Percentiles rank a stretch among this genome's conserved stretches.
phyloP scores from a whole-genome alignment of 371 early-diverging fungal species.

The Mortierella sp. region DNA sequence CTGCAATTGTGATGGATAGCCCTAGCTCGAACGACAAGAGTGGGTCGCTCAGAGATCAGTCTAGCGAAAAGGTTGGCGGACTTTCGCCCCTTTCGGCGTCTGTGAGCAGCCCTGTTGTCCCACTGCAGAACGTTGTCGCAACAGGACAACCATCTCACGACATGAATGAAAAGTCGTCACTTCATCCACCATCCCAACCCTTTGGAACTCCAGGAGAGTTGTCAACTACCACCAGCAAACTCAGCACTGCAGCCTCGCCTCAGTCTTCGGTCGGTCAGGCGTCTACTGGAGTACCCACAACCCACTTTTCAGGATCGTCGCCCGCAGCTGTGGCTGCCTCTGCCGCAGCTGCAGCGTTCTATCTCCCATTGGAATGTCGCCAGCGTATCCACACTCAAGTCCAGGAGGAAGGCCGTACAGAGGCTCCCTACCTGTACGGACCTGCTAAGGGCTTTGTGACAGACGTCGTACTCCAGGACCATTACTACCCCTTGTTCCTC shows the following conservation, averaged over 20 bases:
- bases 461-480: constrained; percentile 49
- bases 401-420: constrained; percentile 38
- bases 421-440: constrained; percentile 42
- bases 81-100: not conserved
- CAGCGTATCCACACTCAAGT: constrained; percentile 49
- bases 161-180: constrained; percentile 3
- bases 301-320: constrained; percentile 11
- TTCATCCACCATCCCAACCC: not conserved
- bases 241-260: constrained; percentile 13
- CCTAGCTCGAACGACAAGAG: constrained; percentile 1
- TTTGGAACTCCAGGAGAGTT: not conserved
- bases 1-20: constrained; percentile 29
- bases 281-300: constrained; percentile 1
- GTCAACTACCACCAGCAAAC: constrained; percentile 4
- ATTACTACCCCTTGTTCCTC: constrained; percentile 47
- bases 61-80: not conserved
- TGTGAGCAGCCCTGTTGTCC: constrained; percentile 11
- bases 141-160: not conserved
- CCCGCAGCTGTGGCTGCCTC: constrained; percentile 38
- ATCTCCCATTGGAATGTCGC: constrained; percentile 50
- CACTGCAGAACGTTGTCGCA: constrained; percentile 11
- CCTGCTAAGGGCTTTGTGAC: constrained; percentile 55
- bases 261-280: constrained; percentile 5
- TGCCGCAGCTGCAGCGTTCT: constrained; percentile 49
- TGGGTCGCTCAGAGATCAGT: not conserved